These are phyloP conservation scores for Paraconiothyrium brasiliense DNA, from an alignment of 2,329 filamentous ascomycete genomes.

Conservation along the genomic window DNA sequence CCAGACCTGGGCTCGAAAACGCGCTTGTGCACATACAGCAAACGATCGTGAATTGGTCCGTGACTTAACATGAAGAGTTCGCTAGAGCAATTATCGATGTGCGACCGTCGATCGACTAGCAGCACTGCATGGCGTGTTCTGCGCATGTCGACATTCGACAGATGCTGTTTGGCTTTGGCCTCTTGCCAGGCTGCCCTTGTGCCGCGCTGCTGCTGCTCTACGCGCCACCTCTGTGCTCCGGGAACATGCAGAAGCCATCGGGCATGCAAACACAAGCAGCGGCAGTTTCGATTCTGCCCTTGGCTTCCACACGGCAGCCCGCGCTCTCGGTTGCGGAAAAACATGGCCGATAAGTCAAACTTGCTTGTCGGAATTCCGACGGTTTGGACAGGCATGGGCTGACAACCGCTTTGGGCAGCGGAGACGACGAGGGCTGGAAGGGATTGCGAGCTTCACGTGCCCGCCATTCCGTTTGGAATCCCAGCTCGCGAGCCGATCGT, in stretches of 20 bases:
- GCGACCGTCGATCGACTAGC: conserved; percentile 12
- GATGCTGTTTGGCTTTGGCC: neutral
- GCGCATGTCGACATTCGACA: conserved; percentile 8
- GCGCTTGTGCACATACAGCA: conserved; percentile 23
- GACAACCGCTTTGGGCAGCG: conserved; percentile 14
- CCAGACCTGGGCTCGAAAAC: conserved; percentile 9
- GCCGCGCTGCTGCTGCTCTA: conserved; percentile 1
- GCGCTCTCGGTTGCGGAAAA: conserved; percentile 28
- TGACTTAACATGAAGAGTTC: conserved; percentile 1
- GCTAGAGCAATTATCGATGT: neutral
- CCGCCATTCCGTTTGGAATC: conserved; percentile 2
- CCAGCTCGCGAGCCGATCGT: conserved; percentile 2
- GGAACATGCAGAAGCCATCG: neutral
- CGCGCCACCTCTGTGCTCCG: conserved; percentile 18
- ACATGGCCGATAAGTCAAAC: conserved; percentile 20
- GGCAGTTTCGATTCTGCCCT: neutral
- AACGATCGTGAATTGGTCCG: conserved; percentile 12
- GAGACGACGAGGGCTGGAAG: conserved; percentile 25
- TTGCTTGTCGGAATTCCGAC: conserved; percentile 27
- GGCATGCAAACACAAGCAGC: conserved; percentile 1
- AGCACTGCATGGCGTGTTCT: conserved; percentile 1
- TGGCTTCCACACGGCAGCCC: conserved; percentile 13
- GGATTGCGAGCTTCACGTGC: conserved; percentile 28
- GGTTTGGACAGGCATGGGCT: conserved; percentile 19
- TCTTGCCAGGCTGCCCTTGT: neutral